Evolutionary conservation across 306 rosid species (phyloP).

Genomic region (Fagus crenata): DNA sequence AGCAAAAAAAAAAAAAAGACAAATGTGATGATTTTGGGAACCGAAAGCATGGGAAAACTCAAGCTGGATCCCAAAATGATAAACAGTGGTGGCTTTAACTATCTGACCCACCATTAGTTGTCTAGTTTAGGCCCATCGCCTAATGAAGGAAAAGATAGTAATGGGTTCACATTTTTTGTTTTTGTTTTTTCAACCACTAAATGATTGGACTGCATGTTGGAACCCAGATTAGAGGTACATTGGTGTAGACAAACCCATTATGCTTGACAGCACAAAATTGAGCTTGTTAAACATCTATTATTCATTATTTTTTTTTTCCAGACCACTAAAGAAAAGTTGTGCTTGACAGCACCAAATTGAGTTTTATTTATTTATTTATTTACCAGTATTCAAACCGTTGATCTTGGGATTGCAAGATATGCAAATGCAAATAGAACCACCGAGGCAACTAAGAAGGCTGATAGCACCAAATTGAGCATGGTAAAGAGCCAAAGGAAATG

Average conservation of each 20-base stretch:
- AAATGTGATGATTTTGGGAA: slow-evolving; percentile 8
- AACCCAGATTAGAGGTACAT: neutral
- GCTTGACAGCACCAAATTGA: no score
- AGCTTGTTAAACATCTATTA: neutral
- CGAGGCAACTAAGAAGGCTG: no score
- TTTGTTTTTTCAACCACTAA: neutral
- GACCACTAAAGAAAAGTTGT: no score
- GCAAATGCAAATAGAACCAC: no score
- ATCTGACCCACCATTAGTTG: neutral
- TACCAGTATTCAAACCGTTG: no score
- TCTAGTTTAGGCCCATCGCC: slow-evolving; percentile 3
- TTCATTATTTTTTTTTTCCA: neutral
- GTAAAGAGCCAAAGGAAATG: no score
- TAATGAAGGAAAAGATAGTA: neutral
- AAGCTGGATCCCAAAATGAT: slow-evolving; percentile 3
- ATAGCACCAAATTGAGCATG: no score
- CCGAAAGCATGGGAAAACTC: neutral
- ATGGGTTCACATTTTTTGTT: neutral
- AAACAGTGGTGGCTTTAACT: neutral
- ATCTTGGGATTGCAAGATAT: no score
- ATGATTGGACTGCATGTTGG: neutral
- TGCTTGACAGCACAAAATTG: neutral
- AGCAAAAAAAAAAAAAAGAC: neutral
- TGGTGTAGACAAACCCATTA: neutral
- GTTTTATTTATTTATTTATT: no score